A percentile compares a stretch with the other conserved stretches of the same genome.
Conservation (phyloP, 2,329 filamentous ascomycete genomes). For the Hymenoscyphus fraxineus region DNA sequence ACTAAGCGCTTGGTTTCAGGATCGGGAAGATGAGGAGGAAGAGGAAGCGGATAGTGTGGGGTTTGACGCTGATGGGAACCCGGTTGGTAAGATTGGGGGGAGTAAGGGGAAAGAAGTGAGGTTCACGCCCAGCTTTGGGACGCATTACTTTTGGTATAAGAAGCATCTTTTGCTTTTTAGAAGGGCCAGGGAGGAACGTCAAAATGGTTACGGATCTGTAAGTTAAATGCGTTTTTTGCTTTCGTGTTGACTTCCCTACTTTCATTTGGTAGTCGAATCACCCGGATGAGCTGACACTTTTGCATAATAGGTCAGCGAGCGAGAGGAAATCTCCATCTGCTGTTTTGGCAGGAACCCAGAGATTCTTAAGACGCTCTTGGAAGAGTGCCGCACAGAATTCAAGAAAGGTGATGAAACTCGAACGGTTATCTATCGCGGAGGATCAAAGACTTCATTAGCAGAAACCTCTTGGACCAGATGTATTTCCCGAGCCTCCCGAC, state of each 20-base stretch:
- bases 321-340: conserved; percentile 57
- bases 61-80: conserved; percentile 28
- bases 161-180: conserved; percentile 55
- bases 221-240: neutral
- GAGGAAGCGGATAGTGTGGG: conserved; percentile 36
- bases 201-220: conserved; percentile 31
- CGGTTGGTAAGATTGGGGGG: conserved; percentile 32
- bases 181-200: conserved; percentile 47
- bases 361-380: conserved; percentile 58
- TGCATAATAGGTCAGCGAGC: conserved; percentile 40
- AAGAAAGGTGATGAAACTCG: conserved; percentile 56
- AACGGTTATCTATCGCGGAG: conserved; percentile 63
- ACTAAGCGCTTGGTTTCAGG: conserved; percentile 38
- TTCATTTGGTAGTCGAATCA: conserved; percentile 23
- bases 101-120: conserved; percentile 40
- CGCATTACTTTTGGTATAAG: conserved; percentile 66
- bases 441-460: conserved; percentile 38
- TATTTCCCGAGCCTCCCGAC: conserved; percentile 55
- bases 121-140: conserved; percentile 66
- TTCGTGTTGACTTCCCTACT: neutral
- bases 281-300: conserved; percentile 14
- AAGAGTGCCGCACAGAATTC: conserved; percentile 54
- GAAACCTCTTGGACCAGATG: conserved; percentile 58
- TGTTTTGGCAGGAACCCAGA: conserved; percentile 59
- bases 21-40: conserved; percentile 44